Conservation (phyloP, 2,329 filamentous ascomycete genomes). For the Aspergillus pseudoglaucus region DNA sequence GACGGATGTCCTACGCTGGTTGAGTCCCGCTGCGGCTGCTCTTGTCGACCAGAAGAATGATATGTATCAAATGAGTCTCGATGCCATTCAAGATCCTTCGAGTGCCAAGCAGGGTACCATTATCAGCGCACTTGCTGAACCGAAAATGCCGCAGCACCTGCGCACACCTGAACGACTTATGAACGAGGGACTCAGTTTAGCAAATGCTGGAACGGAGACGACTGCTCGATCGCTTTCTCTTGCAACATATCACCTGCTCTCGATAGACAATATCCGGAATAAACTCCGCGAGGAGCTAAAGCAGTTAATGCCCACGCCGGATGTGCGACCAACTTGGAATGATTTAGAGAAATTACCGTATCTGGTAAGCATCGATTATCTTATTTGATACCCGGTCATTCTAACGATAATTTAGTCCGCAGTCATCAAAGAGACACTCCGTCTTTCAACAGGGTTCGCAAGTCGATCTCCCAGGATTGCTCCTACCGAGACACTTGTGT, state of each 20-base stretch:
- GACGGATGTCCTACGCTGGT: conserved; percentile 4
- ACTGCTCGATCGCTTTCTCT: conserved; percentile 23
- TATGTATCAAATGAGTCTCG: conserved; percentile 4
- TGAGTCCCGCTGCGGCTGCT: conserved; percentile 9
- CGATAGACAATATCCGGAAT: conserved; percentile 8
- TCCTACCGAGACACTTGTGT: conserved; percentile 20
- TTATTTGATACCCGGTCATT: not conserved
- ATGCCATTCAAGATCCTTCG: conserved; percentile 4
- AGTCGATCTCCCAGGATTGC: conserved; percentile 22
- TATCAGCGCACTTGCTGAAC: conserved; percentile 10
- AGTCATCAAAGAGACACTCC: conserved; percentile 24
- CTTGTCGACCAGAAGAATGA: conserved; percentile 11
- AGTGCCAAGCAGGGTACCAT: conserved; percentile 3
- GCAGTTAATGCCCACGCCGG: conserved; percentile 20
- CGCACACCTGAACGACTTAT: conserved; percentile 21
- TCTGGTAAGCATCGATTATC: conserved; percentile 15
- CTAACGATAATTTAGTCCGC: conserved; percentile 5
- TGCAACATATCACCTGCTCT: conserved; percentile 21
- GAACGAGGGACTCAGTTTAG: conserved; percentile 34
- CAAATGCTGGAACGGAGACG: conserved; percentile 37
- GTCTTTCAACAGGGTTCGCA: conserved; percentile 36
- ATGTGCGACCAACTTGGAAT: conserved; percentile 17
- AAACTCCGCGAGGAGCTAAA: conserved; percentile 24
- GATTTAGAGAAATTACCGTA: conserved; percentile 38
- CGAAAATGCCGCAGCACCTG: conserved; percentile 13